Evolutionary conservation across 257 asterid species (phyloP).

Genomic region (Cynanchum wilfordii): DNA sequence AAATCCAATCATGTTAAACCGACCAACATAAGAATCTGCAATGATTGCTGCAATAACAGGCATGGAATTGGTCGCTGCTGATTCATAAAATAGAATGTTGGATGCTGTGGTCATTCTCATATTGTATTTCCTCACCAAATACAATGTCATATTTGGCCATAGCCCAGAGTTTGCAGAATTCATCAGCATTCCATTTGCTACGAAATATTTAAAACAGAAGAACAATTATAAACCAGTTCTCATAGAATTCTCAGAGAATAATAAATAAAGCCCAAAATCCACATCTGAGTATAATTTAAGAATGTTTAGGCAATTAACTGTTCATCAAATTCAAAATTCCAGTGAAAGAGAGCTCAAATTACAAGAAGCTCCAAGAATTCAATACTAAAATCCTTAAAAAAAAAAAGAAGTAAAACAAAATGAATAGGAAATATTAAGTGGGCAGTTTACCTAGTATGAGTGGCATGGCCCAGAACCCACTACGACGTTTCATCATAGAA

Average conservation of each 20-base stretch:
- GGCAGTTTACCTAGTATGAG: not conserved
- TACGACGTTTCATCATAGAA: not conserved
- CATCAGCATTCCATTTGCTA: slow-evolving; percentile 56
- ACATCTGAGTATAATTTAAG: too few relatives aligned
- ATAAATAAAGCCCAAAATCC: too few relatives aligned
- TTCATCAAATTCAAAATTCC: too few relatives aligned
- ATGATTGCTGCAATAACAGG: slow-evolving; percentile 59
- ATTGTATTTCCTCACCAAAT: slow-evolving; percentile 53
- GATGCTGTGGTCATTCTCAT: slow-evolving; percentile 58
- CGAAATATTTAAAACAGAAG: not conserved
- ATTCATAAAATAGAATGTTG: slow-evolving; percentile 52
- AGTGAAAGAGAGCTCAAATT: not conserved
- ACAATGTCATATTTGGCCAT: slow-evolving; percentile 9
- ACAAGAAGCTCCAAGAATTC: not conserved
- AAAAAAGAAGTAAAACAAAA: too few relatives aligned
- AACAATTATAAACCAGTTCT: not conserved
- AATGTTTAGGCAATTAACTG: too few relatives aligned
- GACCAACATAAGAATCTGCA: slow-evolving; percentile 71
- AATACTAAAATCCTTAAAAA: not conserved
- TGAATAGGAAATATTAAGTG: too few relatives aligned
- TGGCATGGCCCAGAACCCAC: not conserved
- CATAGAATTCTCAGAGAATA: too few relatives aligned
- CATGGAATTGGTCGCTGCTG: slow-evolving; percentile 58
- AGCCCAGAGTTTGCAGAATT: slow-evolving; percentile 57
- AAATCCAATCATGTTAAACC: slow-evolving; percentile 53